Percentiles rank a stretch among this genome's conserved stretches.
phyloP scores from a whole-genome alignment of 768 basidiomycete genomes.

The Sarcomyxa edulis region DNA sequence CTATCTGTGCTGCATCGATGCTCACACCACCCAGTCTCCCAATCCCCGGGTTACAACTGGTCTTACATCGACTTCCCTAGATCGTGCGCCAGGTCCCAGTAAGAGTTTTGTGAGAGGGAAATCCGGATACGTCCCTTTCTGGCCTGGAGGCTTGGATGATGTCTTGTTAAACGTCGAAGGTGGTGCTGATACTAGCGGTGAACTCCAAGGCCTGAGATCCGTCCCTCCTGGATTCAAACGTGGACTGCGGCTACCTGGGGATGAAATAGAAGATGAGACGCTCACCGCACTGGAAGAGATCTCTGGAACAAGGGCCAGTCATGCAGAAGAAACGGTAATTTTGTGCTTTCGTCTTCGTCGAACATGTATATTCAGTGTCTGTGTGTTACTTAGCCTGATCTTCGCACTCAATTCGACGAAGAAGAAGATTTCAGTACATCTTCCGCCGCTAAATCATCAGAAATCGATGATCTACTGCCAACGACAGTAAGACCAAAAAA shows the following conservation, averaged over 20 bases:
- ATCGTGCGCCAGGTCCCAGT: constrained; percentile 75
- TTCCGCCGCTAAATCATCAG: constrained; percentile 26
- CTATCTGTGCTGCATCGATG: constrained; percentile 3
- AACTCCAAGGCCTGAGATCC: constrained; percentile 50
- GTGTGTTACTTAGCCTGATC: no score
- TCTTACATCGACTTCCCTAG: constrained; percentile 79
- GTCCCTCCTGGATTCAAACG: constrained; percentile 81
- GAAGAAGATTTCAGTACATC: constrained; percentile 15
- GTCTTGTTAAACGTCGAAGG: constrained; percentile 31
- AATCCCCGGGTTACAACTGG: constrained; percentile 58
- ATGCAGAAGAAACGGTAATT: constrained; percentile 10
- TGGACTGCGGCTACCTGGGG: constrained; percentile 69
- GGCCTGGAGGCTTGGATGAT: constrained; percentile 89
- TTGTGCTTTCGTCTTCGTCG: neutral
- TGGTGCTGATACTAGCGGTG: constrained; percentile 19
- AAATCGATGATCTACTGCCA: constrained; percentile 80
- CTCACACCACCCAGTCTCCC: constrained; percentile 34
- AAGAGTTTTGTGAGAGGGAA: constrained; percentile 91
- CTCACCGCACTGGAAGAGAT: constrained; percentile 26
- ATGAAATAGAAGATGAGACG: constrained; percentile 42
- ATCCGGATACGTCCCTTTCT: constrained; percentile 88
- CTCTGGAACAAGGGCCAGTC: constrained; percentile 4
- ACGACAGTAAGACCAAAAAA: constrained; percentile 32
- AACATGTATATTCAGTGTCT: no score
- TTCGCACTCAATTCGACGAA: constrained; percentile 7